phyloP scores from a whole-genome alignment of 2,329 filamentous ascomycete genomes.

The Pyricularia grisea region DNA sequence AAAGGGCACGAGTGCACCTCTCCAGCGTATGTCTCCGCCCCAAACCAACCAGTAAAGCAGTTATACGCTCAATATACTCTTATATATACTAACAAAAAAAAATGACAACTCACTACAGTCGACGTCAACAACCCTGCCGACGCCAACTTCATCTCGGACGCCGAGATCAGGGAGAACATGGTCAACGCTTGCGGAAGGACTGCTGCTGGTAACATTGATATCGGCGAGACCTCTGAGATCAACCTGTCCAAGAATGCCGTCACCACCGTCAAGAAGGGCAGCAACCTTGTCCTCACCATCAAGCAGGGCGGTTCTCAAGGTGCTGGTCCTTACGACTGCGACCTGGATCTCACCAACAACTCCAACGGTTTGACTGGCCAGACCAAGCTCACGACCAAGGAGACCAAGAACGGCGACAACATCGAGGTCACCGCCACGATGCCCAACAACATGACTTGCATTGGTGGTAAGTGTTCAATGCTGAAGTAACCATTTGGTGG shows the following conservation, averaged over 20 bases:
- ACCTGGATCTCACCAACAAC: conserved; percentile 39
- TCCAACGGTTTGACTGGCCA: conserved; percentile 32
- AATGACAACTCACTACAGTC: conserved; percentile 24
- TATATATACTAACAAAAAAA: neutral
- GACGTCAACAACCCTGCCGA: conserved; percentile 45
- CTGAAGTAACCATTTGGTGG: too few relatives aligned
- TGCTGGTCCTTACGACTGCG: conserved; percentile 43
- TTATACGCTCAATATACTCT: neutral
- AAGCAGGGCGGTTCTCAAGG: conserved; percentile 44
- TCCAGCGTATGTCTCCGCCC: neutral
- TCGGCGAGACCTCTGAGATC: conserved; percentile 45
- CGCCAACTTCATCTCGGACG: conserved; percentile 49
- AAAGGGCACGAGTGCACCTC: conserved; percentile 1
- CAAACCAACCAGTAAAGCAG: too few relatives aligned
- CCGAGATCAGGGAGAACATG: conserved; percentile 37
- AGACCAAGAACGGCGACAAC: conserved; percentile 20
- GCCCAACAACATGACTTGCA: conserved; percentile 37
- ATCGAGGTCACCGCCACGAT: conserved; percentile 47
- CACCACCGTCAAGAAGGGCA: conserved; percentile 38
- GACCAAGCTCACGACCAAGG: conserved; percentile 17
- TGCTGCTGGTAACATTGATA: conserved; percentile 52
- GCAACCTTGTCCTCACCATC: conserved; percentile 32
- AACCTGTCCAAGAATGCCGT: conserved; percentile 33
- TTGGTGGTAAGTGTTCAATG: conserved; percentile 37
- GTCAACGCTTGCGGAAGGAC: conserved; percentile 54